Evolutionary conservation across 139 green algal genomes (phyloP).

Genomic region (Tetraselmis striata): DNA sequence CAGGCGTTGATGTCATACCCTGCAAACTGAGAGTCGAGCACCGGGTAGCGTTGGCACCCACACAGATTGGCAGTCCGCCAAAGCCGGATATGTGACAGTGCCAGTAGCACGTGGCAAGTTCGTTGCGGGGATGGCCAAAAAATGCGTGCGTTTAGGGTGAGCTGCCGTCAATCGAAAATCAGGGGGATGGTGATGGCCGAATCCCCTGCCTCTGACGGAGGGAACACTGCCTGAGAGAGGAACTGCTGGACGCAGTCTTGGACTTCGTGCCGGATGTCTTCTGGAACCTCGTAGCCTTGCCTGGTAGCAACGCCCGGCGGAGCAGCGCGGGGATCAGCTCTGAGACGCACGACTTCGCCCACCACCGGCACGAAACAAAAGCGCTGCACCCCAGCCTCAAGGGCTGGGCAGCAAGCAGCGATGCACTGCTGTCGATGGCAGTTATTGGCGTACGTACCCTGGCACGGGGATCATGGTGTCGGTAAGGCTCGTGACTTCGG

Average conservation of each 20-base stretch:
- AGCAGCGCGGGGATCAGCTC: too few species aligned
- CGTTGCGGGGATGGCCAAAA: too few species aligned
- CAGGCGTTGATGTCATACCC: too few species aligned
- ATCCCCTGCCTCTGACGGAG: neutral
- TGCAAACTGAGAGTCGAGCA: too few species aligned
- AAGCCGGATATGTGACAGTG: too few species aligned
- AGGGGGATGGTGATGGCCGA: neutral
- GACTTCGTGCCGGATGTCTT: neutral
- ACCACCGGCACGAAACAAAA: neutral
- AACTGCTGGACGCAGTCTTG: neutral
- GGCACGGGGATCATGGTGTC: constrained; percentile 49
- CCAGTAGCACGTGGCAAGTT: too few species aligned
- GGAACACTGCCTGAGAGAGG: neutral
- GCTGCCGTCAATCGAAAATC: neutral
- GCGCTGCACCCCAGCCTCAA: too few species aligned
- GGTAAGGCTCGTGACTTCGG: constrained; percentile 29
- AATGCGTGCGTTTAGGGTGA: too few species aligned
- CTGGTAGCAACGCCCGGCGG: too few species aligned
- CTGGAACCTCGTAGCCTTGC: neutral
- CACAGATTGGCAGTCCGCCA: too few species aligned
- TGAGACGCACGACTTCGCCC: neutral
- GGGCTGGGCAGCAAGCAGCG: too few species aligned
- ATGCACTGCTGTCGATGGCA: neutral
- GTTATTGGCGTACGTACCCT: constrained; percentile 8
- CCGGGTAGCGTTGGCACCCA: too few species aligned